These are phyloP conservation scores for Crithidia brevicula DNA, from an alignment of 208 protist species.

Conservation along the genomic window DNA sequence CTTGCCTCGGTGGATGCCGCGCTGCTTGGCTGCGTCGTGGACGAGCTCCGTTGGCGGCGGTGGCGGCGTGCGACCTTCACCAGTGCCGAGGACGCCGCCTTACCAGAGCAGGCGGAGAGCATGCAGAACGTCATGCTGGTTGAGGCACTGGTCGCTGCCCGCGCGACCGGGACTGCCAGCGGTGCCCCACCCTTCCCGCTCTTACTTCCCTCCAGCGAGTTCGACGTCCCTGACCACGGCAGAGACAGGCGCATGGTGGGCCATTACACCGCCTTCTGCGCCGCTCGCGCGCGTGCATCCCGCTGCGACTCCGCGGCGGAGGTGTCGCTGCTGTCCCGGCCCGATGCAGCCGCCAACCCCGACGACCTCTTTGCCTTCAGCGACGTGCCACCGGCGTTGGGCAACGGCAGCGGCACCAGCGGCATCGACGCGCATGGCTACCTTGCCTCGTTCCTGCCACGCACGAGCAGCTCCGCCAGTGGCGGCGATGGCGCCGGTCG, in stretches of 20 bases:
- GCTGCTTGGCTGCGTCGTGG: slow-evolving; percentile 27
- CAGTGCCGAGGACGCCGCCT: neutral
- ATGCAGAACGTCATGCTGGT: neutral
- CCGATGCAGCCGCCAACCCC: neutral
- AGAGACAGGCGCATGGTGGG: neutral
- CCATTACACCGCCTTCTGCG: slow-evolving; percentile 29
- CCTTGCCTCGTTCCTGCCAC: neutral
- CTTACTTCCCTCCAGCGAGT: no score
- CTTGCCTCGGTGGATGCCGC: slow-evolving; percentile 23
- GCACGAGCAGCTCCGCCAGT: neutral
- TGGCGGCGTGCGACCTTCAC: neutral
- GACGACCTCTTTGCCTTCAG: slow-evolving; percentile 27
- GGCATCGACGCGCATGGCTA: slow-evolving; percentile 1
- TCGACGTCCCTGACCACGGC: neutral
- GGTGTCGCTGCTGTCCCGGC: neutral
- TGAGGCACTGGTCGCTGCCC: neutral
- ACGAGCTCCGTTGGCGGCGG: slow-evolving; percentile 34
- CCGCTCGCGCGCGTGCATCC: slow-evolving; percentile 7
- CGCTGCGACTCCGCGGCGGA: neutral
- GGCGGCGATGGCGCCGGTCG: neutral
- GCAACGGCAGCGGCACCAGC: neutral
- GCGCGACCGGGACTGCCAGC: neutral
- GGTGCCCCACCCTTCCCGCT: neutral
- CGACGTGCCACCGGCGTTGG: neutral
- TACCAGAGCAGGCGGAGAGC: neutral